Evolutionary conservation across 176 grass and related monocot genomes (phyloP).

Genomic region (Melocanna baccifera): DNA sequence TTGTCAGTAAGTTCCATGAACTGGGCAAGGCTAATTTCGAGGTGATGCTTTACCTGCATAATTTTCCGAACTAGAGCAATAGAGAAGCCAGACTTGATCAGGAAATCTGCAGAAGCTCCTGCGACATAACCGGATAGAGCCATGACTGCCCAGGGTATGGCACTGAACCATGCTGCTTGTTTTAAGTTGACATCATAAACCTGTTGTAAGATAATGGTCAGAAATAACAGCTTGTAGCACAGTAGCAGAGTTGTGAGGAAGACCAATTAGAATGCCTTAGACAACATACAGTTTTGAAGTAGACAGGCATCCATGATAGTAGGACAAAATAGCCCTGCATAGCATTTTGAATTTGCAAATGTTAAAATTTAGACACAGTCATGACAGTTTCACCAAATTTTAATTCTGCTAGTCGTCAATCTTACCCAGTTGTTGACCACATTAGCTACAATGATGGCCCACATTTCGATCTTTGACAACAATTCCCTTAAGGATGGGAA

Average conservation of each 20-base stretch:
- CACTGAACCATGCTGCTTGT: conserved; percentile 99
- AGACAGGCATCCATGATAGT: conserved; percentile 95
- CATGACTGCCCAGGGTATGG: conserved; percentile 89
- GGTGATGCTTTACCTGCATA: conserved; percentile 64
- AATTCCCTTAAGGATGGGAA: conserved; percentile 60
- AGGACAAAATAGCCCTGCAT: conserved; percentile 94
- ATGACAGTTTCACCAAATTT: neutral
- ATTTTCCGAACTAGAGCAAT: conserved; percentile 63
- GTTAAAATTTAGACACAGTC: conserved; percentile 12
- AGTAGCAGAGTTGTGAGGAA: neutral
- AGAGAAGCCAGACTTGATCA: conserved; percentile 73
- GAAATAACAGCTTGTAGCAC: conserved; percentile 5
- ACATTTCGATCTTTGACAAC: conserved; percentile 66
- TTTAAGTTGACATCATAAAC: conserved; percentile 94
- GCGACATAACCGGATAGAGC: conserved; percentile 90
- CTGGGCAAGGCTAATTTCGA: neutral
- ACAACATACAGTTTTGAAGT: conserved; percentile 85
- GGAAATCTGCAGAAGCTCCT: conserved; percentile 78
- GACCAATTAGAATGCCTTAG: neutral
- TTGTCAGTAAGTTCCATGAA: neutral
- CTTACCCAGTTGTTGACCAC: conserved; percentile 98
- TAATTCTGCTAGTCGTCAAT: neutral
- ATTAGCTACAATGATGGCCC: conserved; percentile 82
- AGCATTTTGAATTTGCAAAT: neutral
- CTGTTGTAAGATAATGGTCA: conserved; percentile 39